Base-by-base conservation (phyloP, 495 filamentous ascomycete genomes). In the Hamigera avellanea region DNA sequence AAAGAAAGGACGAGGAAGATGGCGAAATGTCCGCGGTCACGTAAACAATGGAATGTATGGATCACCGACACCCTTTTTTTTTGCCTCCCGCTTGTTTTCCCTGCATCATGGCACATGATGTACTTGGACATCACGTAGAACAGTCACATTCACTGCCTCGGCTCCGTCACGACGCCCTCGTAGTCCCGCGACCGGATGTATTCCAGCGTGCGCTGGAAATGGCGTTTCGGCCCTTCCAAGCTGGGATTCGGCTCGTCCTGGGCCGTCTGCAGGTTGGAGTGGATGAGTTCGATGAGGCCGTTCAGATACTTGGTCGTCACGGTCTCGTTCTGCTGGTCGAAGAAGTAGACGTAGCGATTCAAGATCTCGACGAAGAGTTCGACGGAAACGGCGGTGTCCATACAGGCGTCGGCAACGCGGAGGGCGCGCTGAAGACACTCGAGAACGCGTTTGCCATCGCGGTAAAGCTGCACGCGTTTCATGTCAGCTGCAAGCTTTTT, bases 271-370 rank as follows among this genome's bases (percentile, higher is more conserved):
- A 96, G 71, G 52, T 96, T 96, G 9, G 85, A 93, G 59, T 98
- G 88, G 44, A 98, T 96, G 40, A 98, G 76, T 64, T 98, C 91
- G 50, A 98, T 95, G 23, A 98, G 80, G 3, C 91, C 91, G 52
- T 98, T 98, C 33, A 98, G 72, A 53, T 96, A 98, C 62, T 95
- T 98, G 9, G 83, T 94, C 2, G 91, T 96, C 23, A 98, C 89
- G 31, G 86, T 89, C 62, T 98, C 91, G 59, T 98, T 98, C 61
- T 93, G 86, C 50, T 96, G 86, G 59, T 98, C 91, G 61, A 95
- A 98, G 60, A 95, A 96, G 57, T 98, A 98, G 35, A 96, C 91
- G 61, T 96, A 98, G 54, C 91, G 76, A 52, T 96, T 95, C 41
- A 98, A 65, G 42, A 98, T 96, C 62, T 98, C 91, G 33, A 98